These are phyloP conservation scores for Dictyostelium discoideum DNA, from an alignment of 78 protist genomes.

Conservation along the genomic window DNA sequence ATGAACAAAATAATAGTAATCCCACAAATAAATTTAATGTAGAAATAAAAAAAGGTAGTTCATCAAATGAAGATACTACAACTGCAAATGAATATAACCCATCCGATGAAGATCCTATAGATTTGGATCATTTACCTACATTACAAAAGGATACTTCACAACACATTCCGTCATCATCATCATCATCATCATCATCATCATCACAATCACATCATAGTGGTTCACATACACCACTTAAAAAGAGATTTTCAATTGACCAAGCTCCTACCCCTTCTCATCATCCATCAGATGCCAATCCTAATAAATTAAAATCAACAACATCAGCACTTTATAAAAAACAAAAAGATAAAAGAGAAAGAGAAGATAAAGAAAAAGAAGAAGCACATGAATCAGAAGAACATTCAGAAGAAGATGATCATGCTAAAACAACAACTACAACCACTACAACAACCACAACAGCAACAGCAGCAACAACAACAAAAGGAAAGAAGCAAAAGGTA, in stretches of 20 bases:
- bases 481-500: background rate
- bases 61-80: background rate
- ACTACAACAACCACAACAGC: background rate
- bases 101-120: conserved; percentile 6
- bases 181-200: background rate
- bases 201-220: background rate
- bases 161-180: background rate
- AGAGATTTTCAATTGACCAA: background rate
- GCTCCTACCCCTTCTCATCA: background rate
- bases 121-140: background rate
- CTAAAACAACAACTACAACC: background rate
- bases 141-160: background rate
- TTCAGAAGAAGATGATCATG: background rate
- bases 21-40: background rate
- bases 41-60: background rate
- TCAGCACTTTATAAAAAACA: background rate
- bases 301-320: background rate
- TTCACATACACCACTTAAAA: background rate
- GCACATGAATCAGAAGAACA: background rate
- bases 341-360: background rate
- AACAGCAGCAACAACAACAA: background rate
- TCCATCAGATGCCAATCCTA: background rate
- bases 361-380: background rate
- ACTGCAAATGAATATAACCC: background rate
- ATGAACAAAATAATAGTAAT: background rate